Base-by-base conservation (phyloP, 179 eudicot genomes). In the Carnegiea gigantea region DNA sequence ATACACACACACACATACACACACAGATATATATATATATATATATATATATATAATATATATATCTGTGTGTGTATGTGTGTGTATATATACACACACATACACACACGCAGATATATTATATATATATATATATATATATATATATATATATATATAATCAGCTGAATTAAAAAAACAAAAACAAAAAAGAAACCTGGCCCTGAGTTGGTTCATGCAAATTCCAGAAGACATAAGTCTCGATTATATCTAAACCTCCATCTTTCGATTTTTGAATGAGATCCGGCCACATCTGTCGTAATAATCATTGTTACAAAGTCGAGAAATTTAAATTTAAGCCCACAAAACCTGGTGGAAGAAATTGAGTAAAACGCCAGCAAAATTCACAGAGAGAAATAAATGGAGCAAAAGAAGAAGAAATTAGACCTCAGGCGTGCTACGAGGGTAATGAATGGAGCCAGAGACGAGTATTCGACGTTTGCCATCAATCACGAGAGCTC, bases 381-480 rank as follows among this genome's bases (percentile, higher is more conserved):
- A 20, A 1, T 10, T 2, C 4, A 40, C 1, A 8, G 36, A 48
- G 8, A 9, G 70, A 46, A 68, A 46, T 3, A 60, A 28, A 67
- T 26, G 53, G 44, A 24, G 20, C 26, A 20, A 62, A 70, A 65
- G 43, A 54, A 7, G 14, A 30, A 62, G 6, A 23, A 20, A 36
- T 1, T 20, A 54, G 2, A 97, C 98, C 70, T 95, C 95, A 0
- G 99, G 99, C 48, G 99, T 95, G 85, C 99, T 97, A 49, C 99
- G 98, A 62, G 99, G 98, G 74, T 95, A 97, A 86, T 97, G 99
- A 84, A 95, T 93, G 46, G 98, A 90, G 40, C 99, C 99, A 64
- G 99, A 97, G 78, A 95, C 86, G 80, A 97, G 82, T 10, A 97
- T 77, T 51, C 93, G 87, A 43, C 99, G 91, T 82, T 87, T 83